These are phyloP conservation scores for Ottelia alismoides DNA, from an alignment of 106 monocot genomes.

Conservation along the genomic window DNA sequence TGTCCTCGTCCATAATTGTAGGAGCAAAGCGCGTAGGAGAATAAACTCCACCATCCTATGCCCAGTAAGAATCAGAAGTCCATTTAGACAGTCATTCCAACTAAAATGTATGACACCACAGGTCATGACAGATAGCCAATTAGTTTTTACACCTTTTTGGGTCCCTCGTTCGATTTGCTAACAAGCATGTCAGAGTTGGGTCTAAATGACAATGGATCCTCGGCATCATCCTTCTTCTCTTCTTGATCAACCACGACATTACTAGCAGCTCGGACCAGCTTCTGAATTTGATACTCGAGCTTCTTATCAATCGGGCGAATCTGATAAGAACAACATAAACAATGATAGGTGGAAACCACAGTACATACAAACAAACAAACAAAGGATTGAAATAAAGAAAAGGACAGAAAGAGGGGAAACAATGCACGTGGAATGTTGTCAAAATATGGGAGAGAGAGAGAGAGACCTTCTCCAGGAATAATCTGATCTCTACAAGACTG, in stretches of 20 bases:
- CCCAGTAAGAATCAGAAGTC: too few relatives aligned
- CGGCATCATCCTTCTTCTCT: slow-evolving; percentile 17
- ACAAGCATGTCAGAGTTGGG: slow-evolving; percentile 86
- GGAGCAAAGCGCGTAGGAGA: slow-evolving; percentile 78
- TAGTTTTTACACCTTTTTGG: too few relatives aligned
- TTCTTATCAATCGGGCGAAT: slow-evolving; percentile 95
- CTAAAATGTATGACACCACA: too few relatives aligned
- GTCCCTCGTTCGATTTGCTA: slow-evolving; percentile 33
- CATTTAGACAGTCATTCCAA: too few relatives aligned
- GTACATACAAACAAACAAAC: too few relatives aligned
- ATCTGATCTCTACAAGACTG: slow-evolving; percentile 67
- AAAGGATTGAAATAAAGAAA: too few relatives aligned
- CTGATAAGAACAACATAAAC: too few relatives aligned
- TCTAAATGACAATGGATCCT: slow-evolving; percentile 57
- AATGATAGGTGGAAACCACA: too few relatives aligned
- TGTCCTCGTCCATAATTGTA: slow-evolving; percentile 78
- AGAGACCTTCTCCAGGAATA: slow-evolving; percentile 98
- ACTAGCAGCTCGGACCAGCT: slow-evolving; percentile 51
- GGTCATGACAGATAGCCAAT: too few relatives aligned
- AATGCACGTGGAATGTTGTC: too few relatives aligned
- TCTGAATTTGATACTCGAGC: slow-evolving; percentile 84
- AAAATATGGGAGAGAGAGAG: too few relatives aligned
- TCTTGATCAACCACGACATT: slow-evolving; percentile 22
- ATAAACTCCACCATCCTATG: slow-evolving; percentile 70
- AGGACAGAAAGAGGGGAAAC: too few relatives aligned